phyloP scores from a whole-genome alignment of 106 monocot species.

The Dendrobium catenatum region DNA sequence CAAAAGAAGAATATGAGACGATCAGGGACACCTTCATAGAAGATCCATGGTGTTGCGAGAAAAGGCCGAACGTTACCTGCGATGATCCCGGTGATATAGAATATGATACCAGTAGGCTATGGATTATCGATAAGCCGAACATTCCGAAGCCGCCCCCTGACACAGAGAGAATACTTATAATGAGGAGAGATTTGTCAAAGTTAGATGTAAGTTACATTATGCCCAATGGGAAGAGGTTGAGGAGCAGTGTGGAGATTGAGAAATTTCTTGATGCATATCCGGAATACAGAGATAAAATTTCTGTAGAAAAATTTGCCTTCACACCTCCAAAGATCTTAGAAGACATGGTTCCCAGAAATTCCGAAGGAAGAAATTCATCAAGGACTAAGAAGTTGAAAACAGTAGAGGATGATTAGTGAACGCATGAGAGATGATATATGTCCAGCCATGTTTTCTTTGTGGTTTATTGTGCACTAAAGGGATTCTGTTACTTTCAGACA shows the following conservation, averaged over 20 bases:
- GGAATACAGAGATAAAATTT: conserved; percentile 42
- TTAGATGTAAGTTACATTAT: conserved; percentile 63
- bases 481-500: too few species aligned
- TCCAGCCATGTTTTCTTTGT: too few species aligned
- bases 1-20: conserved; percentile 73
- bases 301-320: conserved; percentile 39
- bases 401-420: conserved; percentile 2
- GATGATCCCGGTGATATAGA: conserved; percentile 71
- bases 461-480: too few species aligned
- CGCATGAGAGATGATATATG: not conserved
- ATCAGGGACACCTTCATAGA: conserved; percentile 69
- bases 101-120: conserved; percentile 50
- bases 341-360: conserved; percentile 36
- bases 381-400: conserved; percentile 35
- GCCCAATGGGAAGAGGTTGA: conserved; percentile 80
- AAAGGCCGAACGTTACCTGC: conserved; percentile 40
- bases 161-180: conserved; percentile 33
- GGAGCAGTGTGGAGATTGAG: conserved; percentile 51
- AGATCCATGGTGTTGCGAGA: conserved; percentile 71
- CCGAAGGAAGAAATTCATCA: conserved; percentile 13
- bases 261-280: conserved; percentile 69
- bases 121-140: conserved; percentile 88
- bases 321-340: conserved; percentile 48
- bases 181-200: conserved; percentile 72
- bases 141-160: conserved; percentile 62